Evolutionary conservation across 257 asterid species (phyloP), one percentile per base, ranked within the genome.

Genomic region (Euphrasia confusa): DNA sequence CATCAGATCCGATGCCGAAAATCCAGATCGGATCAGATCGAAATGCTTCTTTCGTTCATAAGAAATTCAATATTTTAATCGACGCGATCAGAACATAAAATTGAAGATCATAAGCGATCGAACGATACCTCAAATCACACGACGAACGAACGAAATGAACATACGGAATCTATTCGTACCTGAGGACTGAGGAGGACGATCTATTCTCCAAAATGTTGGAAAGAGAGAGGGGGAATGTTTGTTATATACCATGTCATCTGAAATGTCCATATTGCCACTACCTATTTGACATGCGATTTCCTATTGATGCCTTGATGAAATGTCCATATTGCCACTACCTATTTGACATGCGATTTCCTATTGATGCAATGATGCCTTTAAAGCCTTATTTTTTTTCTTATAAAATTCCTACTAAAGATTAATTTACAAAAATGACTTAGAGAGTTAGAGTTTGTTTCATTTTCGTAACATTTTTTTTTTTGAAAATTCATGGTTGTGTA

Each of bases 191-290:
- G 24, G 24, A 21, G 24, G 60, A 62, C 50, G 69, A 61, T 32
- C 70, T 78, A 73, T 73, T 75, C 59, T 69, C 69, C 44, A 66
- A 68, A 50, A 69, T 54, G 72, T 44, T 40, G 12, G 68, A 48
- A 54, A 60, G 68, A 49, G 67, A 55, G 68, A n/a, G 4, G 33
- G 56, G 53, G 68, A 49, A 21, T 21, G 24, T 21, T 21, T 27
- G 47, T 61, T 53, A 57, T 77, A 72, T 64, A 68, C 37, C 42
- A 14, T 58, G 32, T 18, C 64, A 54, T 13, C 0, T 17, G 0
- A 64, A 74, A 65, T 59, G 73, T 13, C 73, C 21, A 61, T 6
- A 9, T n/a, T 61, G 54, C 75, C 75, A 32, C n/a, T n/a, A 18
- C 62, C 2, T 5, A 5, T 10, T 21, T 21, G 24, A 21, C 24